A percentile compares a stretch with the other conserved stretches of the same genome.
phyloP scores from a whole-genome alignment of 2,329 filamentous ascomycete genomes.

The Colletotrichum sp. region DNA sequence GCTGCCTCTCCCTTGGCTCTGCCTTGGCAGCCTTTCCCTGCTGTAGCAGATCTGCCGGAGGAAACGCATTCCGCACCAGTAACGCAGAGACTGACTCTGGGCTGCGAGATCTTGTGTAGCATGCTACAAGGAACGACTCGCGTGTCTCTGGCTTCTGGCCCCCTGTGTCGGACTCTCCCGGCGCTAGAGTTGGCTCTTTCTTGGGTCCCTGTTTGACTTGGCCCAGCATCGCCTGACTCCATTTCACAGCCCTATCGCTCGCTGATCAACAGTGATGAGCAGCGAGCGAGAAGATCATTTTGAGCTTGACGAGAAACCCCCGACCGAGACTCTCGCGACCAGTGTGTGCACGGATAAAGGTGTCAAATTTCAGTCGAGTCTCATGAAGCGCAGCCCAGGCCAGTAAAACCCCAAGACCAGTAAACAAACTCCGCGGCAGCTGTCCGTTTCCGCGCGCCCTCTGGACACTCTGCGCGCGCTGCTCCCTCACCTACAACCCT shows the following conservation, averaged over 20 bases:
- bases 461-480: background rate
- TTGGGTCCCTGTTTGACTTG: background rate
- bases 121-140: slow-evolving; percentile 5
- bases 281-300: background rate
- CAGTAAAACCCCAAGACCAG: background rate
- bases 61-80: slow-evolving; percentile 1
- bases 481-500: background rate
- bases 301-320: background rate
- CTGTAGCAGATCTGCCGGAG: slow-evolving; percentile 15
- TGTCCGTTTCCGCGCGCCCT: background rate
- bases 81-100: background rate
- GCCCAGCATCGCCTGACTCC: background rate
- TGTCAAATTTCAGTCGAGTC: background rate
- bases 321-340: background rate
- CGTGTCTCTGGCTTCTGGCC: background rate
- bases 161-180: background rate
- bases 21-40: slow-evolving; percentile 11
- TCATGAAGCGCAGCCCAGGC: background rate
- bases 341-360: background rate
- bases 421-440: background rate
- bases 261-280: background rate
- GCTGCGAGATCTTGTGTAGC: background rate
- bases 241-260: background rate
- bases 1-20: background rate
- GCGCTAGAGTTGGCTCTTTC: background rate